Evolutionary conservation across 495 filamentous ascomycete genomes (phyloP).

Genomic region (Neurospora sp.): DNA sequence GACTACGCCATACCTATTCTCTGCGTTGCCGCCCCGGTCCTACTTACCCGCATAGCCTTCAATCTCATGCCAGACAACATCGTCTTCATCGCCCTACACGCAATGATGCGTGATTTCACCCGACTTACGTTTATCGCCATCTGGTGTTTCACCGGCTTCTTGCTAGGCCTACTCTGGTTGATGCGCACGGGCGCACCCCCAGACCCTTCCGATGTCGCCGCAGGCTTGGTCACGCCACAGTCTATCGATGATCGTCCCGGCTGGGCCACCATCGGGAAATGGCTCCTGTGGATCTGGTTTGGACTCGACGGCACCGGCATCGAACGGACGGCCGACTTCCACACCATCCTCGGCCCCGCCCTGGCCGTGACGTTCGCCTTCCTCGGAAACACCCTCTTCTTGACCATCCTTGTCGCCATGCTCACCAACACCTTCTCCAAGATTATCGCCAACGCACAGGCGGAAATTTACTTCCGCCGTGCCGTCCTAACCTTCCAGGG

Average conservation of each 20-base stretch:
- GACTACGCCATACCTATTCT: slow-evolving; percentile 47
- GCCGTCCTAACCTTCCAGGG: slow-evolving; percentile 56
- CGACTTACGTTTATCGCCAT: slow-evolving; percentile 49
- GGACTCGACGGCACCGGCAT: slow-evolving; percentile 58
- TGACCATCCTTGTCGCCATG: slow-evolving; percentile 57
- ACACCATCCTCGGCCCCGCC: slow-evolving; percentile 46
- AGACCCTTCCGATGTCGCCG: not conserved
- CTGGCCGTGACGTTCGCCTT: slow-evolving; percentile 55
- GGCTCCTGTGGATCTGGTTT: slow-evolving; percentile 63
- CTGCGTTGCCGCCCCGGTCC: slow-evolving; percentile 48
- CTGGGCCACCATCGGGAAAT: slow-evolving; percentile 48
- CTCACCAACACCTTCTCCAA: slow-evolving; percentile 54
- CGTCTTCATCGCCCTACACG: slow-evolving; percentile 53
- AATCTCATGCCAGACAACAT: slow-evolving; percentile 59
- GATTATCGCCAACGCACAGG: slow-evolving; percentile 48
- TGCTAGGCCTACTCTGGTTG: slow-evolving; percentile 52
- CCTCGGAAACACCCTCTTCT: slow-evolving; percentile 57
- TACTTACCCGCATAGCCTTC: slow-evolving; percentile 54
- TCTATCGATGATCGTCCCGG: slow-evolving; percentile 13
- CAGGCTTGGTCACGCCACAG: slow-evolving; percentile 17
- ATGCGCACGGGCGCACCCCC: slow-evolving; percentile 7
- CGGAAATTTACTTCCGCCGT: slow-evolving; percentile 53
- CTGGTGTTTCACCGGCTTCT: slow-evolving; percentile 57
- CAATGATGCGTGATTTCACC: slow-evolving; percentile 57
- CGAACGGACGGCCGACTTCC: slow-evolving; percentile 44